phyloP scores from a whole-genome alignment of 2,329 filamentous ascomycete genomes.

The Pyricularia pennisetigena region DNA sequence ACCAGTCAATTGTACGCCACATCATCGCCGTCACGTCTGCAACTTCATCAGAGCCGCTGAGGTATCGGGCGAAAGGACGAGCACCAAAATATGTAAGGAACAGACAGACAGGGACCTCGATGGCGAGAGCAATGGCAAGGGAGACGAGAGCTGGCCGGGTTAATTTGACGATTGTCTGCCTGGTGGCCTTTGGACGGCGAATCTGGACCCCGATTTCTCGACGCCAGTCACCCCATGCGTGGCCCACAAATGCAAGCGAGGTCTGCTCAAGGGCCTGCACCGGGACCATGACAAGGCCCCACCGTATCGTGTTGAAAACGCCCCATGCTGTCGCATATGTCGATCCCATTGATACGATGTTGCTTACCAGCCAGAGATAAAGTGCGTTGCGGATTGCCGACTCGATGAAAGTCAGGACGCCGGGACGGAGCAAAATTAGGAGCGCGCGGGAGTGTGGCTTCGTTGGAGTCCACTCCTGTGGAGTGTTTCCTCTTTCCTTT shows the following conservation, averaged over 20 bases:
- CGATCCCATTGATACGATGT: constrained; percentile 51
- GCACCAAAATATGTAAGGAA: constrained; percentile 51
- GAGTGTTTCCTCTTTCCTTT: constrained; percentile 7
- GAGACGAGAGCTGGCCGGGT: constrained; percentile 43
- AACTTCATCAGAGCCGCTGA: constrained; percentile 47
- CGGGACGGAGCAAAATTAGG: constrained; percentile 42
- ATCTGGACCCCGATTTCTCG: constrained; percentile 14
- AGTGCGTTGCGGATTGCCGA: constrained; percentile 58
- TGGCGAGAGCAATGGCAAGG: constrained; percentile 36
- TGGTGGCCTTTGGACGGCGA: constrained; percentile 9
- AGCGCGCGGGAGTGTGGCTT: constrained; percentile 33
- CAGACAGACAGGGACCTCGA: constrained; percentile 55
- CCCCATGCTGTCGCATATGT: constrained; percentile 66
- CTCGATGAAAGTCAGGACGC: constrained; percentile 49
- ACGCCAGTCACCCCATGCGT: constrained; percentile 50
- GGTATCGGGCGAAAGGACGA: constrained; percentile 49
- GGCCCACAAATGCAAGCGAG: constrained; percentile 54
- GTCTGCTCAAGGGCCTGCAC: constrained; percentile 58
- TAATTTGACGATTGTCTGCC: constrained; percentile 24
- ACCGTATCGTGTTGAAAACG: constrained; percentile 64
- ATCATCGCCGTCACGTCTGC: constrained; percentile 53
- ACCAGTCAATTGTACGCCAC: constrained; percentile 55
- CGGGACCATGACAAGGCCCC: constrained; percentile 67
- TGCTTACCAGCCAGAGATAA: constrained; percentile 60
- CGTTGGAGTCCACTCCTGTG: constrained; percentile 6